Base-by-base conservation (phyloP, 805 yeast species). In the Suhomyces sp. region DNA sequence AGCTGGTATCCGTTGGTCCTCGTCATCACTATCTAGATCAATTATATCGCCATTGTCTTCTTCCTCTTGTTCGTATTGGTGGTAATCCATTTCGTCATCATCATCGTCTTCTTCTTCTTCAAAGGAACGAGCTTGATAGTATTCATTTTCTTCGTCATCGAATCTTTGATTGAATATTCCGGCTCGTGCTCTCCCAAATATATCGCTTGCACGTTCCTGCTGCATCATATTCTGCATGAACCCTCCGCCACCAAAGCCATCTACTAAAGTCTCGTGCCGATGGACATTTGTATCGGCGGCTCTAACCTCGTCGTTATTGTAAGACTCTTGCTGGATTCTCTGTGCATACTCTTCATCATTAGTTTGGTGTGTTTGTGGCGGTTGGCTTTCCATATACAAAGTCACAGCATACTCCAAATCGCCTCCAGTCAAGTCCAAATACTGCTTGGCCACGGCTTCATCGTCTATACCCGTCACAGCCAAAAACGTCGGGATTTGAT, bases 331-430 rank as follows among this genome's bases (percentile, higher is more conserved):
- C 58, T 86, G 93, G 46, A 87, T 65, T 53, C 82, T 68, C 52
- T 80, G 77, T 1, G 93, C 93, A 48, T 83, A 54, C 48, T 77
- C 82, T 31, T 76, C 87, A 57, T 79, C 84, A 50, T 75, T 49
- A 48, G 41, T 53, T 48, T 50, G 25, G 35, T 52, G 33, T 10
- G 52, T 22, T 44, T 43, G 25, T 22, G 53, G 51, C n/a, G 62
- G 68, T 46, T 66, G 56, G 7, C 70, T 57, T 57, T 94, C 98
- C 70, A 87, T 85, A 67, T 73, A 94, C 43, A 94, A 73, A 12
- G 90, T 83, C 6, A 94, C 88, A 0, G 99, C 98, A 19, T 83
- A 80, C 52, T 92, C 96, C 31, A 93, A 65, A 64, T 89, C 82
- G 44, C 83, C 83, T 47, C 86, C 91, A 4, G 93, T 79, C 72